phyloP scores from a whole-genome alignment of 140 eudicot species.

The Cichorium intybus region DNA sequence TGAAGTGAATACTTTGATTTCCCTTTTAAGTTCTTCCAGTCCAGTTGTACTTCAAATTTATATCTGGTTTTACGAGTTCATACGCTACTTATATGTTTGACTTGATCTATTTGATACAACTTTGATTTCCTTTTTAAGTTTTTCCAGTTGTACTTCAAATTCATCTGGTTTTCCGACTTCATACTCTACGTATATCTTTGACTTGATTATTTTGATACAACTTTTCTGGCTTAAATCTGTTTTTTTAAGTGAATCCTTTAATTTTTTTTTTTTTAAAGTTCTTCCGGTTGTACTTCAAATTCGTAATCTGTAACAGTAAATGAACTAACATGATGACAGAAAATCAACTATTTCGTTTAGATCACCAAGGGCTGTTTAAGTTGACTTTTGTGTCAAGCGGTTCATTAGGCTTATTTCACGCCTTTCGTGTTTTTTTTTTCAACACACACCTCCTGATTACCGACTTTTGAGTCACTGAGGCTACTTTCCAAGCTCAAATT shows the following conservation, averaged over 20 bases:
- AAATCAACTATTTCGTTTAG: background rate
- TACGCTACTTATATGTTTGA: too few relatives aligned
- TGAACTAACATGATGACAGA: background rate
- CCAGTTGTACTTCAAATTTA: too few relatives aligned
- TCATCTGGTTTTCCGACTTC: background rate
- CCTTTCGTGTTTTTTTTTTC: background rate
- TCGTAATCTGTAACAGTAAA: background rate
- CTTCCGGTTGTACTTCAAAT: background rate
- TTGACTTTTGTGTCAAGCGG: constrained; percentile 11
- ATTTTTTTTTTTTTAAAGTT: background rate
- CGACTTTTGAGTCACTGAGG: background rate
- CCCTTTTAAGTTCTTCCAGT: background rate
- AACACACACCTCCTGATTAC: background rate
- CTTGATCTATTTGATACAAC: too few relatives aligned
- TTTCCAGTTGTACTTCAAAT: background rate
- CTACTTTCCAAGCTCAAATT: background rate
- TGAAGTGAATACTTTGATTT: background rate
- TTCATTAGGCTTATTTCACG: constrained; percentile 8
- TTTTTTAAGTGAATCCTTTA: background rate
- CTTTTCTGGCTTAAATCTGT: background rate
- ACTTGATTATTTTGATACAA: background rate
- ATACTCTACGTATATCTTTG: background rate
- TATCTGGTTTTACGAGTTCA: too few relatives aligned
- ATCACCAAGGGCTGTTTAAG: background rate
- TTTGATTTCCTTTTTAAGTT: too few relatives aligned